These are phyloP conservation scores for Leccinum broughii DNA, from an alignment of 768 basidiomycete species.

Conservation along the genomic window DNA sequence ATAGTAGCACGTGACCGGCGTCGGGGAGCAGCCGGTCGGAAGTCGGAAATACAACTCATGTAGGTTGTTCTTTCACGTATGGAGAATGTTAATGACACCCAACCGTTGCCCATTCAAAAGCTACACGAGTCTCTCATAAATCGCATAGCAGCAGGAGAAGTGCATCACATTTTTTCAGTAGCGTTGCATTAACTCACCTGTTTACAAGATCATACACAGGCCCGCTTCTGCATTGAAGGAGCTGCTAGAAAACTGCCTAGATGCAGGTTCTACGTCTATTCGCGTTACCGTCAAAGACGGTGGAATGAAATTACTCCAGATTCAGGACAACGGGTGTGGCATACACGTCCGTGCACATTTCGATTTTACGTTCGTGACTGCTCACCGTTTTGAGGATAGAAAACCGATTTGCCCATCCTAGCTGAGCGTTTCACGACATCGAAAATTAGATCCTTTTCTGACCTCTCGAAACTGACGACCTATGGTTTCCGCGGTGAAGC, in stretches of 20 bases:
- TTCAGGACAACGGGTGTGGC: slow-evolving; percentile 95
- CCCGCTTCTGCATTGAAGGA: slow-evolving; percentile 97
- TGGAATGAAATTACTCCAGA: slow-evolving; percentile 91
- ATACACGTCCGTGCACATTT: slow-evolving; percentile 64
- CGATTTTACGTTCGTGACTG: neutral
- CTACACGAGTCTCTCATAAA: slow-evolving; percentile 86
- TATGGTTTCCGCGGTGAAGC: slow-evolving; percentile 99
- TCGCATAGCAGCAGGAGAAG: slow-evolving; percentile 84
- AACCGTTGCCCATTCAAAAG: slow-evolving; percentile 69
- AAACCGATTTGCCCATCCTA: slow-evolving; percentile 83
- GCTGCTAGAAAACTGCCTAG: slow-evolving; percentile 91
- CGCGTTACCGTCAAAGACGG: slow-evolving; percentile 92
- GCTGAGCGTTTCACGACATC: slow-evolving; percentile 96
- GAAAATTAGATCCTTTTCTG: slow-evolving; percentile 84
- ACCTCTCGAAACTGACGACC: slow-evolving; percentile 79
- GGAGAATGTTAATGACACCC: slow-evolving; percentile 19
- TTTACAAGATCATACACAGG: slow-evolving; percentile 72
- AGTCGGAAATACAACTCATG: neutral
- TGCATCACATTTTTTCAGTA: slow-evolving; percentile 23
- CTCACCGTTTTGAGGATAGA: slow-evolving; percentile 45
- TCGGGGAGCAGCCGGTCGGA: neutral
- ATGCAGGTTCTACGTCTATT: slow-evolving; percentile 87
- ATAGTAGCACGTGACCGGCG: too few relatives aligned
- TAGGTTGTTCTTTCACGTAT: neutral
- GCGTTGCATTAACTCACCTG: slow-evolving; percentile 19